These are phyloP conservation scores for Fusarium irregulare DNA, from an alignment of 2,329 filamentous ascomycete species.

Conservation along the genomic window DNA sequence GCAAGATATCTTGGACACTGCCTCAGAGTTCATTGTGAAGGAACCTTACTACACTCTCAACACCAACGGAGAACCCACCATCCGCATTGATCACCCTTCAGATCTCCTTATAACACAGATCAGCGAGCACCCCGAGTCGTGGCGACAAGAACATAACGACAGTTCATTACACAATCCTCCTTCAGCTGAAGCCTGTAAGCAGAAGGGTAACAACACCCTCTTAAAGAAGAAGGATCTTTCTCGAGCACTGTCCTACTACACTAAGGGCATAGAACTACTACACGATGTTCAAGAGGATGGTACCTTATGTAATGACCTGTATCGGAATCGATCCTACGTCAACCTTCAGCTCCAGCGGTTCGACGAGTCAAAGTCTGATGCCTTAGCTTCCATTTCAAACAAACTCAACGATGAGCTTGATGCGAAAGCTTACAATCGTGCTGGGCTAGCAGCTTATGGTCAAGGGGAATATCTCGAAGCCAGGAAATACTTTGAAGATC, in stretches of 20 bases:
- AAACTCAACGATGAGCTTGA: slow-evolving; percentile 39
- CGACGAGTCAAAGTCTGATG: slow-evolving; percentile 49
- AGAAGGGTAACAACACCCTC: slow-evolving; percentile 48
- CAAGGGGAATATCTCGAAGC: slow-evolving; percentile 43
- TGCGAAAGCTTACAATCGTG: slow-evolving; percentile 50
- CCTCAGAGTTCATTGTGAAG: slow-evolving; percentile 56
- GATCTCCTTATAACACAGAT: slow-evolving; percentile 42
- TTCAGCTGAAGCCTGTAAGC: slow-evolving; percentile 41
- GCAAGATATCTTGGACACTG: slow-evolving; percentile 50
- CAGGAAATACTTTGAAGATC: slow-evolving; percentile 40
- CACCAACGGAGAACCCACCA: slow-evolving; percentile 52
- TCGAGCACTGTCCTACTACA: slow-evolving; percentile 44
- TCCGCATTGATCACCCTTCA: slow-evolving; percentile 54
- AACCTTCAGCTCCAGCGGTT: slow-evolving; percentile 48
- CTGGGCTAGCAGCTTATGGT: slow-evolving; percentile 48
- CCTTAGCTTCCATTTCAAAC: slow-evolving; percentile 46
- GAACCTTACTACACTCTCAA: slow-evolving; percentile 62
- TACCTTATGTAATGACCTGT: slow-evolving; percentile 47
- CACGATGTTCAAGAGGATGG: not conserved
- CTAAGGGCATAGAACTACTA: slow-evolving; percentile 37
- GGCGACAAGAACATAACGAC: not conserved
- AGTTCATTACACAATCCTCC: rapidly evolving
- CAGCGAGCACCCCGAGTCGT: slow-evolving; percentile 31
- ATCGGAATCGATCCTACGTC: slow-evolving; percentile 48
- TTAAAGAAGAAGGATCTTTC: slow-evolving; percentile 23